Conservation (phyloP, 1,139 yeast genomes). For the Petasospora fabianii region DNA sequence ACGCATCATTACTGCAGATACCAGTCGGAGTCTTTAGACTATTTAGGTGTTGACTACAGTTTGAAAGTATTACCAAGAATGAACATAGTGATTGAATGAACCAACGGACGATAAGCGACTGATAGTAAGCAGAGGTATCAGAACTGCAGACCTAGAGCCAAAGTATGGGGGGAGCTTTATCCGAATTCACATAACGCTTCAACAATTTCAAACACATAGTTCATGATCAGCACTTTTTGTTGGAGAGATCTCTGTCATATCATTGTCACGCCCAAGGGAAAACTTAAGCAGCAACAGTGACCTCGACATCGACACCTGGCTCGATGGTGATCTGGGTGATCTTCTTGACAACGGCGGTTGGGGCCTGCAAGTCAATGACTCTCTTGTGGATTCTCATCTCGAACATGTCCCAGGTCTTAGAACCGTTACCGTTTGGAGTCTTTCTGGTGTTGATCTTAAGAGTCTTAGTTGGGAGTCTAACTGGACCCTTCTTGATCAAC, state of each 20-base stretch:
- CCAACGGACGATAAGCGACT: constrained; percentile 25
- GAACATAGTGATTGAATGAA: constrained; percentile 16
- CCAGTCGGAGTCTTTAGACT: too few species aligned
- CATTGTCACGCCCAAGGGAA: constrained; percentile 1
- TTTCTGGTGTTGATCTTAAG: constrained; percentile 99
- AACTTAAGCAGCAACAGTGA: constrained; percentile 37
- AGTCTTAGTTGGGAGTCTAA: constrained; percentile 99
- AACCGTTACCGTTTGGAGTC: constrained; percentile 99
- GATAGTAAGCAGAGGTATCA: constrained; percentile 30
- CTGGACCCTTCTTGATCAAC: constrained; percentile 95
- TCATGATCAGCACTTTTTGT: not conserved
- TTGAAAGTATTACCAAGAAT: not conserved
- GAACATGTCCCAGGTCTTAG: constrained; percentile 99
- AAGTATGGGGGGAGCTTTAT: constrained; percentile 7
- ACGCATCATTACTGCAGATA: too few species aligned
- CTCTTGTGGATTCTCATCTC: constrained; percentile 99
- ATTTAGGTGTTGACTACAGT: too few species aligned
- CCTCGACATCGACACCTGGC: constrained; percentile 63
- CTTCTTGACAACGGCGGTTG: constrained; percentile 90
- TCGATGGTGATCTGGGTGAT: constrained; percentile 95
- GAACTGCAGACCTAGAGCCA: constrained; percentile 29
- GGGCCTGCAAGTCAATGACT: constrained; percentile 97
- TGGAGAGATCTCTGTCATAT: not conserved
- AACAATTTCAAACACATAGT: constrained; percentile 12
- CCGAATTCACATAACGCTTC: constrained; percentile 10